Conservation (phyloP, 2,329 filamentous ascomycete genomes). For the Alternaria sp. region DNA sequence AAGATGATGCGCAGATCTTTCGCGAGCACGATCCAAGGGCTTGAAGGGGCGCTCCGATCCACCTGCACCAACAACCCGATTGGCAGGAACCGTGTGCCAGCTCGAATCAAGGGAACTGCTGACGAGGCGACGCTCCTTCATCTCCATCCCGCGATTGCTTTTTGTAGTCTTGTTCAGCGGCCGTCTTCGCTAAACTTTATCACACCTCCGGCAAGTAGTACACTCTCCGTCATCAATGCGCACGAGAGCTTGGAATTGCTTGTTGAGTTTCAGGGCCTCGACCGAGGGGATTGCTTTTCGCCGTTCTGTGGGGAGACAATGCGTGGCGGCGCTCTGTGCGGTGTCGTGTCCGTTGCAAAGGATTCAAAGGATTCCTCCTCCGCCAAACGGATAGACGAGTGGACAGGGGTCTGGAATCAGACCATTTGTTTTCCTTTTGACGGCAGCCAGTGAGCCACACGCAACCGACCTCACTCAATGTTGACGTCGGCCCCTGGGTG, state of each 20-base stretch:
- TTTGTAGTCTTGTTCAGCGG: conserved; percentile 14
- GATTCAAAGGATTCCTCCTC: conserved; percentile 8
- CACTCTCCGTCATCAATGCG: neutral
- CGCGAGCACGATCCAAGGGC: conserved; percentile 11
- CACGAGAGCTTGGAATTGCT: conserved; percentile 6
- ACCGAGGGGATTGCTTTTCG: conserved; percentile 9
- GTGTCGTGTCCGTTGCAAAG: conserved; percentile 3
- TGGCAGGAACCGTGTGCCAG: conserved; percentile 4
- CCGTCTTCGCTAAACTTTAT: conserved; percentile 21
- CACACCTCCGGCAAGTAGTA: conserved; percentile 3
- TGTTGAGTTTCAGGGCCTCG: neutral
- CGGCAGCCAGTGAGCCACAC: conserved; percentile 6
- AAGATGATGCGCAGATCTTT: conserved; percentile 23
- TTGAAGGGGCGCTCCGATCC: conserved; percentile 15
- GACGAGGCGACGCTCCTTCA: conserved; percentile 7
- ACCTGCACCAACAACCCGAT: conserved; percentile 9
- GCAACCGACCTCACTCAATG: conserved; percentile 13
- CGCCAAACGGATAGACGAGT: conserved; percentile 7
- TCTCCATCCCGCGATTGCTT: conserved; percentile 11
- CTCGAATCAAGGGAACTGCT: conserved; percentile 4
- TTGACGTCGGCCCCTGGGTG: conserved; percentile 12
- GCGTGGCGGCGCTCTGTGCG: neutral
- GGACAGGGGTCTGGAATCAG: conserved; percentile 12
- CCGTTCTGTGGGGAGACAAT: neutral
- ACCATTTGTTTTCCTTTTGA: conserved; percentile 19